A percentile compares a stretch with the other conserved stretches of the same genome.
phyloP scores from a whole-genome alignment of 768 basidiomycete genomes.

The Panaeolus papilionaceus region DNA sequence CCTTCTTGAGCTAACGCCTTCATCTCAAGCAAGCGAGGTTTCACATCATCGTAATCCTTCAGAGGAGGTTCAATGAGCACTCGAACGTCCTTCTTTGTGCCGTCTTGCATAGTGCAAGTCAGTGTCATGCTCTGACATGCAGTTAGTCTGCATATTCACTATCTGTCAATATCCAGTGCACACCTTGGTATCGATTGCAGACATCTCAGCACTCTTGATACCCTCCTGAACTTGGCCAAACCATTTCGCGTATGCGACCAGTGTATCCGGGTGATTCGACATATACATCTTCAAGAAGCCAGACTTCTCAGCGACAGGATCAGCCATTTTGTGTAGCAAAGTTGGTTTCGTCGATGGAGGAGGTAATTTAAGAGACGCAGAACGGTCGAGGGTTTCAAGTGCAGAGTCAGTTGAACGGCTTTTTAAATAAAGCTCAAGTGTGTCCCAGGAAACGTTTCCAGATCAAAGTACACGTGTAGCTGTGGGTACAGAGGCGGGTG shows the following conservation, averaged over 20 bases:
- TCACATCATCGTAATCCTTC: conserved; percentile 79
- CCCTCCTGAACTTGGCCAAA: conserved; percentile 66
- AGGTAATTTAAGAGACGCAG: neutral
- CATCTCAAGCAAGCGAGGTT: conserved; percentile 80
- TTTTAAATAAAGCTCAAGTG: neutral
- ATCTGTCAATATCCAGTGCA: conserved; percentile 19
- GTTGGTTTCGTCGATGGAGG: neutral
- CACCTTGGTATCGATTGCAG: conserved; percentile 70
- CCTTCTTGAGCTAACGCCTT: conserved; percentile 81
- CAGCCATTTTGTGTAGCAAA: conserved; percentile 49
- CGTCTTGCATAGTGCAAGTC: conserved; percentile 60
- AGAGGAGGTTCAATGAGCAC: conserved; percentile 77
- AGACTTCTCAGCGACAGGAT: conserved; percentile 79
- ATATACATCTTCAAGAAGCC: conserved; percentile 85
- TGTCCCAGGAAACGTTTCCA: conserved; percentile 1
- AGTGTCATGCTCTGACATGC: conserved; percentile 69
- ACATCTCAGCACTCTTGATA: conserved; percentile 73
- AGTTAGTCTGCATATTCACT: neutral
- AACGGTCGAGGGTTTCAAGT: too few relatives aligned
- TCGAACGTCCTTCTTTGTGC: conserved; percentile 51
- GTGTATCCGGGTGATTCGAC: conserved; percentile 82
- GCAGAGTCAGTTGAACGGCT: neutral
- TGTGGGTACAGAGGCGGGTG: neutral
- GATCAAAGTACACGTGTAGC: conserved; percentile 6
- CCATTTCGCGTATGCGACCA: conserved; percentile 84